Conservation (phyloP, 2,329 filamentous ascomycete genomes). For the Mycosphaerella sp. region DNA sequence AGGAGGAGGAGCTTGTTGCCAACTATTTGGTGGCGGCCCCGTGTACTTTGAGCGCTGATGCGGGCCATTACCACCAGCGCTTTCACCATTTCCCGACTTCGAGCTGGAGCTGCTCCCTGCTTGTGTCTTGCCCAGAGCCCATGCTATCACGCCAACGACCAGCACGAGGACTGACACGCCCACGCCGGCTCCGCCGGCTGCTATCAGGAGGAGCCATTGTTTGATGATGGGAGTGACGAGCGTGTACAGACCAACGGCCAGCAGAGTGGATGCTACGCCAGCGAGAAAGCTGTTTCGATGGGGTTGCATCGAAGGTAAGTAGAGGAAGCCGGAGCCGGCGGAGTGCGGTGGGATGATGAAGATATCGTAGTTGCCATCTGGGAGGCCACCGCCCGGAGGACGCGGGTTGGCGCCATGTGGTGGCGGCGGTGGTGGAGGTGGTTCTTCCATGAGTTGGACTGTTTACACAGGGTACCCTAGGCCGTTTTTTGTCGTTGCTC, state of each 20-base stretch:
- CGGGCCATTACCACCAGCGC: conserved; percentile 30
- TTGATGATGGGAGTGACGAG: conserved; percentile 67
- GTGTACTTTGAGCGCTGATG: conserved; percentile 26
- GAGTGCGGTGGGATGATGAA: conserved; percentile 94
- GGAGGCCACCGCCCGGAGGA: conserved; percentile 59
- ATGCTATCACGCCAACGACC: conserved; percentile 69
- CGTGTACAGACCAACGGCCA: conserved; percentile 66
- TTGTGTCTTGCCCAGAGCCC: conserved; percentile 66
- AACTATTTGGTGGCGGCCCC: conserved; percentile 25
- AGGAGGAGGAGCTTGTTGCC: conserved; percentile 9
- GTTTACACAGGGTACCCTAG: conserved; percentile 8
- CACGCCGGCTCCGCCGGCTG: conserved; percentile 62
- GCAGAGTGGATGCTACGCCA: conserved; percentile 70
- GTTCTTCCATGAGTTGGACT: conserved; percentile 20
- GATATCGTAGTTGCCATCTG: conserved; percentile 90
- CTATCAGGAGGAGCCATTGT: conserved; percentile 64
- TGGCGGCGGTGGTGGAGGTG: conserved; percentile 75
- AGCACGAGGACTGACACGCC: conserved; percentile 67
- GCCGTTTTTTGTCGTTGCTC: conserved; percentile 1
- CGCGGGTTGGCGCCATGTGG: conserved; percentile 76
- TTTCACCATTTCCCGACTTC: conserved; percentile 26
- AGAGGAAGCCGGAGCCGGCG: conserved; percentile 80
- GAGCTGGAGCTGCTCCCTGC: conserved; percentile 40
- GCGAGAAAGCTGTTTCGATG: conserved; percentile 88
- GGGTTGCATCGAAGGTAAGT: conserved; percentile 81